Conservation (phyloP, 176 grass and related monocot species). For the Alopecurus myosuroides region DNA sequence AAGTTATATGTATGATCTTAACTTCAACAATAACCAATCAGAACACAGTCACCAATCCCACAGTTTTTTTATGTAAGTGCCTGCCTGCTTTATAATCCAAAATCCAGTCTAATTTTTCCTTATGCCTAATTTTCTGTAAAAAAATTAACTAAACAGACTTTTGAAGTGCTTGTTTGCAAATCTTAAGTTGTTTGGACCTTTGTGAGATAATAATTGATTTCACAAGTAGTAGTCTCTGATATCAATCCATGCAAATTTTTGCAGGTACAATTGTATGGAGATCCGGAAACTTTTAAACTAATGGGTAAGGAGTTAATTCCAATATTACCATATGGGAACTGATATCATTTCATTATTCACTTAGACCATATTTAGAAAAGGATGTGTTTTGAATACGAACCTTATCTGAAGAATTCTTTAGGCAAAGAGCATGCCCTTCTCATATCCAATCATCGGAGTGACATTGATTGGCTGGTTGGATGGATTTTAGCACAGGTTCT, state of each 20-base stretch:
- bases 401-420: not conserved
- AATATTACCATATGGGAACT: not conserved
- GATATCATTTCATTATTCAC: constrained; percentile 13
- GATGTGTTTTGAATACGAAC: not conserved
- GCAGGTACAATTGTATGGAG: constrained; percentile 2
- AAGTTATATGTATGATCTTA: not conserved
- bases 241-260: not conserved
- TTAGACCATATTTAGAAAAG: constrained; percentile 9
- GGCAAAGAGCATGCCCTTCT: constrained; percentile 19
- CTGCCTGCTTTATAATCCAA: not conserved
- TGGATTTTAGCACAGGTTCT: constrained; percentile 19
- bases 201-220: not conserved
- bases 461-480: constrained; percentile 17
- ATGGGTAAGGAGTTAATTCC: constrained; percentile 53
- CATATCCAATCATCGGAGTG: constrained; percentile 15
- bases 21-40: not conserved
- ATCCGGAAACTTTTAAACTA: constrained; percentile 14
- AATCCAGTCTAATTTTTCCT: not conserved
- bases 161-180: constrained; percentile 1
- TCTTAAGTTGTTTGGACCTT: not conserved
- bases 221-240: not conserved
- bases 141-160: not conserved
- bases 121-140: not conserved
- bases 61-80: not conserved
- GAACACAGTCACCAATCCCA: not conserved